Evolutionary conservation across 371 early-diverging fungal genomes (phyloP), one percentile per base, ranked within the genome.

Genomic region (Saksenaea vasiformis): DNA sequence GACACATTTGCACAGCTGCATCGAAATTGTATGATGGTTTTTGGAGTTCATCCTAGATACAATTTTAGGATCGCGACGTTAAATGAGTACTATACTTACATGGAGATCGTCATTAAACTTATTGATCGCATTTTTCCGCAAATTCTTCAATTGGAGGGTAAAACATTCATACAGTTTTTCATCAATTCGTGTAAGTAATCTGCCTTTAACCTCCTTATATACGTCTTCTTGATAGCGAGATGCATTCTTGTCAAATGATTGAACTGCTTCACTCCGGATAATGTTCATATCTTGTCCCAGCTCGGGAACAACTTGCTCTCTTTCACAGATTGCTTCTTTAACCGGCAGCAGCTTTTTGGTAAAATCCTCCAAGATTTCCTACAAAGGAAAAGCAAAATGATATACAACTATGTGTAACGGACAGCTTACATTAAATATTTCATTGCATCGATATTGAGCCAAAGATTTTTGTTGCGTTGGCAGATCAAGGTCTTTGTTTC

Each of bases 391-490:
- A 11, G 31, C 36, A 28, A 24, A 1, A 19, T 22, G 8, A 11
- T 22, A 47, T 2, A 47, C 17, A 8, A 8, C n/a, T 41, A n/a
- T n/a, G n/a, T n/a, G 26, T 37, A 28, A 37, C 17, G 5, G 28
- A 31, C 2, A 7, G 17, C 61, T 68, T 69, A 82, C 85, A 56
- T 85, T 87, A 14, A 92, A 89, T 61, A 98, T 97, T 72, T 98
- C 99, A 64, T 98, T 98, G 73, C 99, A 98, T 57, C 99, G 91
- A 76, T 92, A 98, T 82, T 98, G 98, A 27, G 98, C 98, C 61
- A 99, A 81, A 44, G 98, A 77, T 72, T 98, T 94, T 79, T 96
- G 97, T 73, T 99, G 98, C 2, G 98, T 97, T 2, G 99, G 99
- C 44, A 99, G 76, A 80, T 99, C 98, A 64, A 99, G 79, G 66